These are phyloP conservation scores for Lactarius akahatsu DNA, from an alignment of 768 basidiomycete species.

Conservation along the genomic window DNA sequence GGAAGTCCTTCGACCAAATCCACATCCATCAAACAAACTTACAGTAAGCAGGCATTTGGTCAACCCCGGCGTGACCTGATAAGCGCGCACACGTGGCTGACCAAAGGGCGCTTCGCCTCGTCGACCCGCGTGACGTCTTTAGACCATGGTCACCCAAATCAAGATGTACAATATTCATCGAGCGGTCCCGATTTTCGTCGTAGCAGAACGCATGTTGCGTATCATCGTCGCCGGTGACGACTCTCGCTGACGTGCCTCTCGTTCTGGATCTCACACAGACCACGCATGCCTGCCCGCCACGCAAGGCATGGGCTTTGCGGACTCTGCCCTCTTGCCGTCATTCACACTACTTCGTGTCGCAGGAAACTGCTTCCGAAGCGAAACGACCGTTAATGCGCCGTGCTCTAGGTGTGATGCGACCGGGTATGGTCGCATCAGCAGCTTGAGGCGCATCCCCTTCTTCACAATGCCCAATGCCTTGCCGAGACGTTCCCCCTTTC, in stretches of 20 bases:
- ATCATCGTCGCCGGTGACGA: neutral
- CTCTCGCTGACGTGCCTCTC: neutral
- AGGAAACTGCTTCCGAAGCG: neutral
- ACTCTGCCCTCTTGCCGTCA: neutral
- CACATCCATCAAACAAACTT: neutral
- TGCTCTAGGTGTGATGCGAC: constrained; percentile 6
- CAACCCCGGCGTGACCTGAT: neutral
- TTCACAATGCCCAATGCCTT: neutral
- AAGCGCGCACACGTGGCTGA: constrained; percentile 1
- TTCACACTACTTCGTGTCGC: neutral
- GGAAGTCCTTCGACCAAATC: neutral
- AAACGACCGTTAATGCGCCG: constrained; percentile 8
- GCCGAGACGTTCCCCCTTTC: constrained; percentile 6
- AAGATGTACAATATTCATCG: neutral
- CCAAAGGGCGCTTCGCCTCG: neutral
- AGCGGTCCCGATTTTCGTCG: constrained; percentile 2
- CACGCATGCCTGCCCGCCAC: neutral
- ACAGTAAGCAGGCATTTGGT: too few species aligned
- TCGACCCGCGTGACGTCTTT: neutral
- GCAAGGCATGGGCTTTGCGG: constrained; percentile 8
- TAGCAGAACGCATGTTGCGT: neutral
- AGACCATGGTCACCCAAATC: too few species aligned
- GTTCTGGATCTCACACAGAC: neutral
- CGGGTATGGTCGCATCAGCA: constrained; percentile 4
- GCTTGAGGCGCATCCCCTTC: constrained; percentile 5